phyloP scores from a whole-genome alignment of 176 grass and related monocot species.

The Oryza meyeriana region DNA sequence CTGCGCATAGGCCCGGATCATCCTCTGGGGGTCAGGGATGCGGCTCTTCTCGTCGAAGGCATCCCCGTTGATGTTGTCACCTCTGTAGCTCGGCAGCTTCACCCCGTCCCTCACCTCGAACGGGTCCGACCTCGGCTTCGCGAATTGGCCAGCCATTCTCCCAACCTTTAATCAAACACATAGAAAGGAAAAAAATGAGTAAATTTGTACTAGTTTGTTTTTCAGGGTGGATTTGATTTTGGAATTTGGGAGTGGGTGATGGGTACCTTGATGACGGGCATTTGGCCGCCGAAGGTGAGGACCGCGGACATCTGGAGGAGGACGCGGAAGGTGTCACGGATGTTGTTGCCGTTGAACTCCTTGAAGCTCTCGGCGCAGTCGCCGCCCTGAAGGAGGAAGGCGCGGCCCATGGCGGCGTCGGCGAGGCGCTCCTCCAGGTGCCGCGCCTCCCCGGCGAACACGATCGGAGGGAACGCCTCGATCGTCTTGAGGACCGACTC shows the following conservation, averaged over 20 bases:
- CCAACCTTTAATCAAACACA: slow-evolving; percentile 39
- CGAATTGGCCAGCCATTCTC: slow-evolving; percentile 65
- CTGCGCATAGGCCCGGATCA: slow-evolving; percentile 64
- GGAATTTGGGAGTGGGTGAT: background rate
- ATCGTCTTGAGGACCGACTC: slow-evolving; percentile 57
- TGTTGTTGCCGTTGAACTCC: slow-evolving; percentile 76
- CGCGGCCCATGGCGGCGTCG: slow-evolving; percentile 55
- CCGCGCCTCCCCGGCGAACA: slow-evolving; percentile 63
- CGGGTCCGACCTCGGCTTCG: slow-evolving; percentile 54
- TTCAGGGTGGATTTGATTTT: background rate
- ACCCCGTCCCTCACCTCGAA: slow-evolving; percentile 55
- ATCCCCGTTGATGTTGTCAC: slow-evolving; percentile 63
- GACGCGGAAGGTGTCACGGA: slow-evolving; percentile 64
- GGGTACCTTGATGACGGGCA: slow-evolving; percentile 66
- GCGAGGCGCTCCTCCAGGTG: slow-evolving; percentile 59
- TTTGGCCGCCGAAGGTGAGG: slow-evolving; percentile 63
- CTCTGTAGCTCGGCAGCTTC: slow-evolving; percentile 70
- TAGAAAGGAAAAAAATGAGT: background rate
- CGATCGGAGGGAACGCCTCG: slow-evolving; percentile 69
- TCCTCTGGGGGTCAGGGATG: slow-evolving; percentile 62
- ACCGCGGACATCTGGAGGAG: slow-evolving; percentile 76
- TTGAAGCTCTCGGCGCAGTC: slow-evolving; percentile 86
- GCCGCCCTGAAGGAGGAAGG: slow-evolving; percentile 66
- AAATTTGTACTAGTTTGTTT: background rate
- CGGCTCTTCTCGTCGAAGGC: slow-evolving; percentile 69